Evolutionary conservation across 179 eudicot species (phyloP).

Genomic region (Heliamphora ciliata): DNA sequence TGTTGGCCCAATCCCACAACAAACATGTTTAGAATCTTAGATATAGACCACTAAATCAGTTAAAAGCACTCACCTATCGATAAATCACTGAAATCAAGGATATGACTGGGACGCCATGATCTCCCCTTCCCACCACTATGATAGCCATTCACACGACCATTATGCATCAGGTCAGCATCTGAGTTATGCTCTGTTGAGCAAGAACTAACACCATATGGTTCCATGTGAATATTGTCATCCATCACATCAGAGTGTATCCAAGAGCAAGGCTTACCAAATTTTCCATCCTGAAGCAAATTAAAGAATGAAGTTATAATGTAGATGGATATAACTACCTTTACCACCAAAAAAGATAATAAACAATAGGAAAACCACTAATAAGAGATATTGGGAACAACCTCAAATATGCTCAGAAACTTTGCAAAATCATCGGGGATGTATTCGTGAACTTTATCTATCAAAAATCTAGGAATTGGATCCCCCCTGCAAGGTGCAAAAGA

Average conservation of each 20-base stretch:
- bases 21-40: neutral
- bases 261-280: constrained; percentile 40
- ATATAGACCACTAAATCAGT: constrained; percentile 2
- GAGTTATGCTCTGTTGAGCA: constrained; percentile 18
- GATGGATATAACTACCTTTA: neutral
- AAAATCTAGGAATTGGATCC: constrained; percentile 61
- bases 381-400: constrained; percentile 40
- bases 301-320: neutral
- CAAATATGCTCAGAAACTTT: constrained; percentile 33
- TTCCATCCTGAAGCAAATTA: constrained; percentile 42
- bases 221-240: constrained; percentile 88
- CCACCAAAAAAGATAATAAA: neutral
- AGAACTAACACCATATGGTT: constrained; percentile 28
- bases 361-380: neutral
- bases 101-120: constrained; percentile 59
- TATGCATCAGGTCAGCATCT: constrained; percentile 23
- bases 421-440: constrained; percentile 69
- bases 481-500: constrained; percentile 52
- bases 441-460: constrained; percentile 68
- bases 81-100: constrained; percentile 83
- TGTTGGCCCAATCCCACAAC: neutral
- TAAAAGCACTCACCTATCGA: constrained; percentile 56
- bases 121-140: constrained; percentile 20
- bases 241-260: constrained; percentile 96
- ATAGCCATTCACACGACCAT: constrained; percentile 24